Base-by-base conservation (phyloP, 805 yeast species). In the Saccharomycopsis sp. region DNA sequence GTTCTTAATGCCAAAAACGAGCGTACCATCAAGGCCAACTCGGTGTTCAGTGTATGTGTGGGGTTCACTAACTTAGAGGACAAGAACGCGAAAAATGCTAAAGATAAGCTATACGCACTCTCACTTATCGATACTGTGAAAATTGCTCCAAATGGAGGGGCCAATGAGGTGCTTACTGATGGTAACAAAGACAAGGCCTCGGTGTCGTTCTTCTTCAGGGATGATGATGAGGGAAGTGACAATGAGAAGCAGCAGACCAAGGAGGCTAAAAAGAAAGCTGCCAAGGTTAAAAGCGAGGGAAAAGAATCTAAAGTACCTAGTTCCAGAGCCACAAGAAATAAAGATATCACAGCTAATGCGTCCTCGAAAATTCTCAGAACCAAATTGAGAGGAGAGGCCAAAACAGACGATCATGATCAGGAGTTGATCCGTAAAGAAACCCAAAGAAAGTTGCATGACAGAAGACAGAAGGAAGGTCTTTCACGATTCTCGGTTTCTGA, bases 391-490 rank as follows among this genome's bases (percentile, higher is more conserved):
- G 84, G 89, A 52, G 94, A 89, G 67, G 78, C 85, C 52, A 83
- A 81, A 63, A 82, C 87, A 38, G 92, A 86, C 62, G 97, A 89
- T 65, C 80, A 76, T 64, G 88, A 86, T 56, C 79, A 82, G 55
- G 94, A 90, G 64, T 85, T 84, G 67, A 83, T 89, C 61, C 85
- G 94, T 63, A 88, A 84, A 67, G 91, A 85, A 66, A 85, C 86
- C 62, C 99, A 94, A 73, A 78, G 78, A 59, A 88, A 87, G 64
- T 77, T 93, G 56, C 97, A 90, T 70, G 90, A 86, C 55, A 87
- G 84, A 68, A 78, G 96, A 68, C 93, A 87, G 69, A 87, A 87
- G 66, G 93, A 87, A 67, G 99, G 99, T 35, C 74, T 88, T 59
- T 82, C 86, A 56, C 80, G 96, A 68, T 92, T 85, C 68, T 84